phyloP scores from a whole-genome alignment of 495 filamentous ascomycete genomes.

The Aspergillus sclerotiicarbonarius region DNA sequence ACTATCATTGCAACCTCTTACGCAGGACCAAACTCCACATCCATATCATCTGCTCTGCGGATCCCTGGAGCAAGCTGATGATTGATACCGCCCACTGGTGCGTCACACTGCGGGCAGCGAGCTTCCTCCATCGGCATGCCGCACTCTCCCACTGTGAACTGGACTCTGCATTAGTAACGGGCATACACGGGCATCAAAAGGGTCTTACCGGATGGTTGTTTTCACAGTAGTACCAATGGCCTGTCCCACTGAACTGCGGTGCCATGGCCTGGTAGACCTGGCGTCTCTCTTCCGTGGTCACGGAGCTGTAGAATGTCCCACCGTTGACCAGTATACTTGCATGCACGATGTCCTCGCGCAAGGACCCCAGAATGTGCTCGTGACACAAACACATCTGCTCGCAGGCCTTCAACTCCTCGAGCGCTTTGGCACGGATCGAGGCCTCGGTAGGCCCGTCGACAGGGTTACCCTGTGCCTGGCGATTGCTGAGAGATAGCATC shows the following conservation, averaged over 20 bases:
- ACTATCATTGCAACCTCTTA: too few species aligned
- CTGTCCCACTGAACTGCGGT: conserved; percentile 46
- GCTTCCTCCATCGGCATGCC: conserved; percentile 65
- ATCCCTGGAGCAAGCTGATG: conserved; percentile 54
- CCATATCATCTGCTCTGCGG: conserved; percentile 42
- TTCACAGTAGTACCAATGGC: conserved; percentile 64
- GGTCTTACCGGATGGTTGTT: conserved; percentile 57
- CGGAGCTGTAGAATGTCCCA: conserved; percentile 35
- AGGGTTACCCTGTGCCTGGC: conserved; percentile 24
- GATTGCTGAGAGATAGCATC: conserved; percentile 25
- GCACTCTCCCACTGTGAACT: conserved; percentile 67
- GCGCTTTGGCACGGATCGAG: neutral
- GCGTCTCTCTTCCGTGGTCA: conserved; percentile 40
- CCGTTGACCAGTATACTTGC: conserved; percentile 9
- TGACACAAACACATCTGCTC: conserved; percentile 2
- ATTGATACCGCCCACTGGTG: conserved; percentile 55
- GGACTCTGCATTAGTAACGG: neutral
- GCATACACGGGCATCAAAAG: neutral
- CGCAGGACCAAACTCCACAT: conserved; percentile 34
- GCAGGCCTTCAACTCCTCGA: conserved; percentile 1
- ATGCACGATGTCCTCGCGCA: conserved; percentile 13
- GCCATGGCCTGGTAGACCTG: conserved; percentile 51
- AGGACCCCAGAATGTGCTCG: neutral
- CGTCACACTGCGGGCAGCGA: conserved; percentile 62
- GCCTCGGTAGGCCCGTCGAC: neutral